phyloP scores from a whole-genome alignment of 129 eudicot species.

The Artemisia annua region DNA sequence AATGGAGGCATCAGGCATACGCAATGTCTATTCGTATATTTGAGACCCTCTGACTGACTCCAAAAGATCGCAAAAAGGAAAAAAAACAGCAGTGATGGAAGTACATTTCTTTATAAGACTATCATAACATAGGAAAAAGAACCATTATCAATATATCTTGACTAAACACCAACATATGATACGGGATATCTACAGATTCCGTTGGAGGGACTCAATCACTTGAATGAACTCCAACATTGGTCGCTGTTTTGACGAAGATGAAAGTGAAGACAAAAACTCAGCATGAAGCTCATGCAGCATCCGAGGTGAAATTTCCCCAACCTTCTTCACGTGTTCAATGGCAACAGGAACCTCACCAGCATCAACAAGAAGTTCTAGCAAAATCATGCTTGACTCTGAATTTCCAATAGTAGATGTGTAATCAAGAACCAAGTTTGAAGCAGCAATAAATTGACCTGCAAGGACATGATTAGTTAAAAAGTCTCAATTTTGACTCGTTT shows the following conservation, averaged over 20 bases:
- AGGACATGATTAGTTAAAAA: constrained; percentile 6
- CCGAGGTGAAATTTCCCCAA: constrained; percentile 39
- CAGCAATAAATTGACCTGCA: constrained; percentile 59
- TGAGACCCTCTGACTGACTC: no score
- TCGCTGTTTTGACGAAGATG: constrained; percentile 51
- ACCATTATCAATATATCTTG: background rate
- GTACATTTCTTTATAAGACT: background rate
- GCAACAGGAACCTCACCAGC: constrained; percentile 51
- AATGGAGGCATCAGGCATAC: background rate
- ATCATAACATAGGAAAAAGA: background rate
- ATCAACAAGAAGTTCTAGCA: constrained; percentile 51
- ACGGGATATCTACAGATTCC: background rate
- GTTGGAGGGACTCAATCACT: constrained; percentile 22
- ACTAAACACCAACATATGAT: background rate
- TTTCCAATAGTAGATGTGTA: constrained; percentile 19
- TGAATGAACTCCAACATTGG: constrained; percentile 39
- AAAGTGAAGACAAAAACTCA: constrained; percentile 43
- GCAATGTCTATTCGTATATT: no score
- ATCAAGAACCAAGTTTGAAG: constrained; percentile 49
- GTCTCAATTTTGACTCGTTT: background rate
- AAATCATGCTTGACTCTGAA: constrained; percentile 42
- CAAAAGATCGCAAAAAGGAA: no score
- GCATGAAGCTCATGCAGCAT: constrained; percentile 44
- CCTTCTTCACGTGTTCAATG: constrained; percentile 45
- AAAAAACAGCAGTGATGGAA: background rate